Conservation (phyloP, 352 stramenopile species). For the Phytophthora meadii region DNA sequence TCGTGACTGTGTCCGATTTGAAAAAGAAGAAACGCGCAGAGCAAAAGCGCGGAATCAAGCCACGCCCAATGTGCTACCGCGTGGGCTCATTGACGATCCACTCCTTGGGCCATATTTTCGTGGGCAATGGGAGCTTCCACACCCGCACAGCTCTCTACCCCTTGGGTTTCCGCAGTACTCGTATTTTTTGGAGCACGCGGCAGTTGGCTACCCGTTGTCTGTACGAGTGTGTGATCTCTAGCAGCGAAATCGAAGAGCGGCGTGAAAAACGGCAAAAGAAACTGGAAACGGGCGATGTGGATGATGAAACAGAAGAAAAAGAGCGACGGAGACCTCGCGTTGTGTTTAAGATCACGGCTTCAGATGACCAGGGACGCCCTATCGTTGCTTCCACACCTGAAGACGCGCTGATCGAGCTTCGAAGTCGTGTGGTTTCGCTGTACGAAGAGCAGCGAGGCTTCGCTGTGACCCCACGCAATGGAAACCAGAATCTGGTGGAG, state of each 20-base stretch:
- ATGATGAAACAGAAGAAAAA: constrained; percentile 5
- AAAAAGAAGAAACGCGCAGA: constrained; percentile 74
- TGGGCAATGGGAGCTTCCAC: constrained; percentile 88
- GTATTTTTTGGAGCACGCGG: constrained; percentile 93
- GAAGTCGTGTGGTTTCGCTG: constrained; percentile 72
- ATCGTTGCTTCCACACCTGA: constrained; percentile 64
- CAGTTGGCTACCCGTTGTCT: constrained; percentile 70
- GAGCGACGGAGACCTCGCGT: constrained; percentile 31
- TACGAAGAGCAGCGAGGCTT: constrained; percentile 72
- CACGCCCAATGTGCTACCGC: constrained; percentile 67
- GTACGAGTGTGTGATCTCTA: constrained; percentile 93
- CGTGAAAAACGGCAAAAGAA: constrained; percentile 25
- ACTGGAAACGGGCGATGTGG: constrained; percentile 7
- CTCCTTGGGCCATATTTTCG: constrained; percentile 79
- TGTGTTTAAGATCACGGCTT: constrained; percentile 83
- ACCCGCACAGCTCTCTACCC: constrained; percentile 88
- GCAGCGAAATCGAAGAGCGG: constrained; percentile 70
- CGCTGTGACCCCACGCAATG: constrained; percentile 29
- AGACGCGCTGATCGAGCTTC: constrained; percentile 76
- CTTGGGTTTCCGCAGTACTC: constrained; percentile 88
- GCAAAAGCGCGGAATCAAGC: constrained; percentile 44
- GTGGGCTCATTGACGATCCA: constrained; percentile 81
- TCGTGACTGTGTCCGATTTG: constrained; percentile 51
- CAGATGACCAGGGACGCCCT: constrained; percentile 67
- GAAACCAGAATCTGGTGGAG: constrained; percentile 10